These are phyloP conservation scores for Cicer pinnatifidum DNA, from an alignment of 306 rosid genomes.

Conservation along the genomic window DNA sequence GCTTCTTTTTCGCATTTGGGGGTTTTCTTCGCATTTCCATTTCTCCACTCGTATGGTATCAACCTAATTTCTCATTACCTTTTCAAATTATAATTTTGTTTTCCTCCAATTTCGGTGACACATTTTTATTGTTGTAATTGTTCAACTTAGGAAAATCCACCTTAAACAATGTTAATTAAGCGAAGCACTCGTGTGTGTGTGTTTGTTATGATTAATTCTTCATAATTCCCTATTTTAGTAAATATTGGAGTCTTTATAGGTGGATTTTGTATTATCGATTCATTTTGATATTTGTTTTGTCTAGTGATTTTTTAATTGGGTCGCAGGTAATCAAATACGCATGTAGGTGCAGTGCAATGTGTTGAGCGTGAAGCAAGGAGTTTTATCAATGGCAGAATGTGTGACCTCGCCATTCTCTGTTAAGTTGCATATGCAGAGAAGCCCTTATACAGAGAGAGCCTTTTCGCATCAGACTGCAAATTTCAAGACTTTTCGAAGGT, in stretches of 20 bases:
- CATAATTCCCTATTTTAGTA: conserved; percentile 15
- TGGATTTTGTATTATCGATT: conserved; percentile 26
- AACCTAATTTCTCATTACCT: neutral
- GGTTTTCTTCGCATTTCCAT: neutral
- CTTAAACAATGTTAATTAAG: conserved; percentile 3
- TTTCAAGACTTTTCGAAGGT: conserved; percentile 57
- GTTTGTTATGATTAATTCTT: neutral
- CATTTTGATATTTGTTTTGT: conserved; percentile 41
- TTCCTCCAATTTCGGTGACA: neutral
- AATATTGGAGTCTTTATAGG: conserved; percentile 5
- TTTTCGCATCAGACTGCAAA: conserved; percentile 39
- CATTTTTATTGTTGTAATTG: neutral
- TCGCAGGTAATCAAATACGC: conserved; percentile 40
- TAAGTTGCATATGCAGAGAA: conserved; percentile 56
- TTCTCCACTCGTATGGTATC: conserved; percentile 29
- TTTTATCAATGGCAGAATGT: conserved; percentile 67
- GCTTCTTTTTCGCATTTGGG: conserved; percentile 14
- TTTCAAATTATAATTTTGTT: neutral
- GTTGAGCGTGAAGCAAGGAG: conserved; percentile 48
- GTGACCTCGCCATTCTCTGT: conserved; percentile 60
- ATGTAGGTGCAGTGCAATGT: conserved; percentile 46
- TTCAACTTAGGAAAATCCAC: neutral
- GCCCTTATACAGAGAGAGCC: conserved; percentile 40
- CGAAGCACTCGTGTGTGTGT: neutral
- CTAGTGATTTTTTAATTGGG: conserved; percentile 4